Percentiles rank a stretch among this genome's conserved stretches.
These are phyloP conservation scores for Casuarina equisetifolia DNA, from an alignment of 306 rosid genomes.

Conservation along the genomic window DNA sequence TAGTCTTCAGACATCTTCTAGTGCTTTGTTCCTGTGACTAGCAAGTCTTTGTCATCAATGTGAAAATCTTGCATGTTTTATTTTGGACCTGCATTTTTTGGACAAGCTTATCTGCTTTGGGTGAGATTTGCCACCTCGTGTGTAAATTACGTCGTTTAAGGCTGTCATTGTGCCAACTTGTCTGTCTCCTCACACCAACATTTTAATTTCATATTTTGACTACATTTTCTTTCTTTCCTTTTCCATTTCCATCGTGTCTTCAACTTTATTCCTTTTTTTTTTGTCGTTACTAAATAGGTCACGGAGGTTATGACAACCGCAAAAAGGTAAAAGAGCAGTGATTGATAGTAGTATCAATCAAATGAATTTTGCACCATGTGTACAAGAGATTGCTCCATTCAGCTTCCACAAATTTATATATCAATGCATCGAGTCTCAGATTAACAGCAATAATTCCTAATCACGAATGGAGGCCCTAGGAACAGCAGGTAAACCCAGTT, in stretches of 20 bases:
- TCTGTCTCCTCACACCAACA: too few species aligned
- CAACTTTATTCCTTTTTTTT: too few species aligned
- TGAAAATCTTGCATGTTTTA: too few species aligned
- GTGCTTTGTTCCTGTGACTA: background rate
- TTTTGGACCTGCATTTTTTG: too few species aligned
- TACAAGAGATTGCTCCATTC: conserved; percentile 38
- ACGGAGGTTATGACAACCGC: too few species aligned
- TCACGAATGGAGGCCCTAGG: conserved; percentile 83
- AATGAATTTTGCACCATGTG: conserved; percentile 57
- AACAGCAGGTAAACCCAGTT: conserved; percentile 88
- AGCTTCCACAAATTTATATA: conserved; percentile 17
- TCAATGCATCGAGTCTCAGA: conserved; percentile 1
- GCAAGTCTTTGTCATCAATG: conserved; percentile 12
- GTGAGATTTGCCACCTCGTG: too few species aligned
- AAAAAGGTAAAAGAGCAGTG: conserved; percentile 15
- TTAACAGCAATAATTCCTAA: conserved; percentile 27
- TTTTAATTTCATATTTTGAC: too few species aligned
- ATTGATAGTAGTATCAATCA: conserved; percentile 13
- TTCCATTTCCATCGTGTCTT: too few species aligned
- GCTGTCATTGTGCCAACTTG: too few species aligned
- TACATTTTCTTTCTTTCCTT: too few species aligned
- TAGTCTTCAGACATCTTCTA: background rate
- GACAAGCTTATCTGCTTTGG: too few species aligned
- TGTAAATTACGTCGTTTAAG: too few species aligned
- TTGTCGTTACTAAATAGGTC: background rate